These are phyloP conservation scores for Lablab purpureus DNA, from an alignment of 306 rosid genomes.

Conservation along the genomic window DNA sequence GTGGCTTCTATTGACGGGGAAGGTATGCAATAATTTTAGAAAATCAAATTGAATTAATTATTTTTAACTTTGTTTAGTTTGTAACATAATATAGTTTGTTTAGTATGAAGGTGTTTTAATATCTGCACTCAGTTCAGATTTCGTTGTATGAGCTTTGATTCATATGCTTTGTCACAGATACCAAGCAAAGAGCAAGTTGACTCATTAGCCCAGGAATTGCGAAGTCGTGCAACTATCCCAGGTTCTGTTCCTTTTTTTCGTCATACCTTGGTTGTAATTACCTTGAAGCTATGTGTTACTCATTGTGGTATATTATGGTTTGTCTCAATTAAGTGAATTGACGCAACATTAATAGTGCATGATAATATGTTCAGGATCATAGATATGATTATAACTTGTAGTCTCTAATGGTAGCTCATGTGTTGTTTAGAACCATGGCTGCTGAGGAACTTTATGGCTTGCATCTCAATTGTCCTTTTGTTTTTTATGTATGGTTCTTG, in stretches of 20 bases:
- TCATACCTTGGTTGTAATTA: constrained; percentile 37
- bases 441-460: constrained; percentile 20
- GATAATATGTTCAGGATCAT: constrained; percentile 13
- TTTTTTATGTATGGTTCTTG: not conserved
- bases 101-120: constrained; percentile 28
- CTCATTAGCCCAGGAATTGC: constrained; percentile 81
- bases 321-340: not conserved
- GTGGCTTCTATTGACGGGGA: constrained; percentile 96
- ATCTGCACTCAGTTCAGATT: not conserved
- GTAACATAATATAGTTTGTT: not conserved
- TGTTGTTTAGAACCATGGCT: constrained; percentile 14
- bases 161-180: constrained; percentile 57
- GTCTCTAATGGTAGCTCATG: not conserved
- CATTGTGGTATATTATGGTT: constrained; percentile 22
- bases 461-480: constrained; percentile 11
- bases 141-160: constrained; percentile 37
- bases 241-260: constrained; percentile 57
- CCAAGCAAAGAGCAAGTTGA: constrained; percentile 95
- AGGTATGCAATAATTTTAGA: constrained; percentile 55
- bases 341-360: not conserved
- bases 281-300: constrained; percentile 32
- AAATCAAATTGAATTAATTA: constrained; percentile 39
- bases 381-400: constrained; percentile 1
- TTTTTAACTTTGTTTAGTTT: constrained; percentile 25
- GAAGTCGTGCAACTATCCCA: constrained; percentile 85